Evolutionary conservation across 2,329 filamentous ascomycete genomes (phyloP).

Genomic region (Hypoxylon sp.): DNA sequence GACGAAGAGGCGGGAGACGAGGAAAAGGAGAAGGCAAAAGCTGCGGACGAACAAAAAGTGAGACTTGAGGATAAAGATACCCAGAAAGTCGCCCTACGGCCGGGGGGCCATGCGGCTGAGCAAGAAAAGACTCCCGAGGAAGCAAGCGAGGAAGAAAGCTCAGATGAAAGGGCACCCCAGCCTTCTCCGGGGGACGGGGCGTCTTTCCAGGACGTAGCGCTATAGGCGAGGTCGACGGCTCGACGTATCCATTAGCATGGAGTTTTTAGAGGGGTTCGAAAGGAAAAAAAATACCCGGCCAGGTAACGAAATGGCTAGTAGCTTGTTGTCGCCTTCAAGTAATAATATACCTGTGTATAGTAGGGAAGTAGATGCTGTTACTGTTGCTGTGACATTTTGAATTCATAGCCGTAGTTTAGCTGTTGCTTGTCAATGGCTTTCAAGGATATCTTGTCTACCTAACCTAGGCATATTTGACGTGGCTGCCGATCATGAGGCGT

Average conservation of each 20-base stretch:
- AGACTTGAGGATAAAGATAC: conserved; percentile 69
- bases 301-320: conserved; percentile 24
- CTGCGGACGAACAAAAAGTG: conserved; percentile 68
- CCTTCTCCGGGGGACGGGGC: conserved; percentile 68
- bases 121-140: conserved; percentile 54
- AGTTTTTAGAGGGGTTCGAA: conserved; percentile 38
- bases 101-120: conserved; percentile 47
- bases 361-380: conserved; percentile 12
- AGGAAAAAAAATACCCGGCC: conserved; percentile 32
- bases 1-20: conserved; percentile 40
- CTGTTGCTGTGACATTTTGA: neutral
- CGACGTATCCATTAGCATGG: conserved; percentile 36
- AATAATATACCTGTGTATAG: conserved; percentile 31
- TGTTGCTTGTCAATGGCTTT: conserved; percentile 22
- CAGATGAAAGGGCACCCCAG: conserved; percentile 58
- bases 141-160: conserved; percentile 48
- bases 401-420: conserved; percentile 1
- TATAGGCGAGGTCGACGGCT: conserved; percentile 57
- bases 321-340: conserved; percentile 2
- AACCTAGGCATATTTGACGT: too few species aligned
- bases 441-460: neutral
- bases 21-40: conserved; percentile 49
- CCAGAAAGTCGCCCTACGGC: conserved; percentile 67
- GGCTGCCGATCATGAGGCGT: neutral
- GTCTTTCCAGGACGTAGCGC: conserved; percentile 75